phyloP scores from a whole-genome alignment of 2,329 filamentous ascomycete species.

The Pleoardoris graminearum region DNA sequence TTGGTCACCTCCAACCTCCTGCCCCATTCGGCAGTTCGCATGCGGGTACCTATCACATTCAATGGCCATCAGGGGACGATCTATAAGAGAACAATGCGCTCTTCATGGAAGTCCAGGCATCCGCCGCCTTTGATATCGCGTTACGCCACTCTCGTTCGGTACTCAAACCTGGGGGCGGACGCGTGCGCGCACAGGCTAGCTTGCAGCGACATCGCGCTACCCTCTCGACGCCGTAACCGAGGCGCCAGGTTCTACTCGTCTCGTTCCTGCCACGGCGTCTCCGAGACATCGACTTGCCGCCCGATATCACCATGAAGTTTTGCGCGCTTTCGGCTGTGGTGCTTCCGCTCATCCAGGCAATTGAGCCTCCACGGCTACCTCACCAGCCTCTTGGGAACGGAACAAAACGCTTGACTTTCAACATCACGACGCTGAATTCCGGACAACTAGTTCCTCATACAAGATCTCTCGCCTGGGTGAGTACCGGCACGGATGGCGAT shows the following conservation, averaged over 20 bases:
- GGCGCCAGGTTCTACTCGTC: not conserved
- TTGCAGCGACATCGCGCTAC: not conserved
- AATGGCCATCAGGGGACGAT: conserved; percentile 20
- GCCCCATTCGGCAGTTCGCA: conserved; percentile 39
- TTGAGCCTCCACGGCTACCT: conserved; percentile 58
- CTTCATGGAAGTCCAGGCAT: not conserved
- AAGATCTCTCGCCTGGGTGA: conserved; percentile 59
- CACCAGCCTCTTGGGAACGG: conserved; percentile 61
- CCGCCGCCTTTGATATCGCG: not conserved
- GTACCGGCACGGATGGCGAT: conserved; percentile 62
- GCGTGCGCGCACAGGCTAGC: not conserved
- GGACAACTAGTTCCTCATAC: conserved; percentile 49
- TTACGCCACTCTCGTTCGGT: not conserved
- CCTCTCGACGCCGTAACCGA: not conserved
- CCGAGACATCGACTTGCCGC: not conserved
- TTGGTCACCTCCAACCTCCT: conserved; percentile 37
- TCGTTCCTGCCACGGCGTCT: not conserved
- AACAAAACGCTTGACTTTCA: conserved; percentile 61
- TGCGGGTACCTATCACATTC: conserved; percentile 25
- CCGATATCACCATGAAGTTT: conserved; percentile 30
- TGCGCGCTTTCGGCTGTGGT: conserved; percentile 31
- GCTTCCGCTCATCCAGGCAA: conserved; percentile 35
- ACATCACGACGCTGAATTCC: conserved; percentile 58
- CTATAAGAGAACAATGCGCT: conserved; percentile 21
- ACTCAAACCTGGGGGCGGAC: not conserved